These are phyloP conservation scores for Arachis hypogaea DNA, from an alignment of 306 rosid genomes.

Conservation along the genomic window DNA sequence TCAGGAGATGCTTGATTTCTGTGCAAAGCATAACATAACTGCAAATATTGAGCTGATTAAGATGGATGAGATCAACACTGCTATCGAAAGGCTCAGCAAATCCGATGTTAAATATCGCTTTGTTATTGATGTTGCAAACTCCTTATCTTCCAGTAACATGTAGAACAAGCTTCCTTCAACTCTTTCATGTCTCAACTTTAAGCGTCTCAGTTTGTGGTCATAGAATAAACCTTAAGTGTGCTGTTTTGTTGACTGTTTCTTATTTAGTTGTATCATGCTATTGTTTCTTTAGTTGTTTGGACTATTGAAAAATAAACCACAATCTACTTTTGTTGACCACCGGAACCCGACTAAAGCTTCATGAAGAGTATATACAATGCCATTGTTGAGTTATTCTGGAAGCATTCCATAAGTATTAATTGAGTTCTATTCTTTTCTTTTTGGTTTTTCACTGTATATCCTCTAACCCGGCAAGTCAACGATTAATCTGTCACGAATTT, in stretches of 20 bases:
- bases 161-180: background rate
- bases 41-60: conserved; percentile 78
- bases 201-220: background rate
- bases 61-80: conserved; percentile 71
- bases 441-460: too few relatives aligned
- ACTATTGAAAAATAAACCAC: background rate
- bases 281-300: too few relatives aligned
- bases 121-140: conserved; percentile 82
- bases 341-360: background rate
- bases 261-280: background rate
- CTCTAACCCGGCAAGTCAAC: too few relatives aligned
- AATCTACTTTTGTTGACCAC: background rate
- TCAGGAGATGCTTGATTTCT: conserved; percentile 93
- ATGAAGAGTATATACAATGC: background rate
- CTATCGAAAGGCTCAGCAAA: conserved; percentile 80
- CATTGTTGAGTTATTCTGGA: background rate
- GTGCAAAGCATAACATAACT: conserved; percentile 69
- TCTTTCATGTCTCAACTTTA: background rate
- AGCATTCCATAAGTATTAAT: background rate
- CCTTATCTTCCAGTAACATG: conserved; percentile 44
- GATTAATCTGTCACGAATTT: too few relatives aligned
- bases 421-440: too few relatives aligned
- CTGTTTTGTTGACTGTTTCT: background rate
- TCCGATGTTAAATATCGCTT: conserved; percentile 85
- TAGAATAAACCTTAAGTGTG: background rate